Conservation (phyloP, 2,329 filamentous ascomycete genomes). For the Ophiostoma sp. region DNA sequence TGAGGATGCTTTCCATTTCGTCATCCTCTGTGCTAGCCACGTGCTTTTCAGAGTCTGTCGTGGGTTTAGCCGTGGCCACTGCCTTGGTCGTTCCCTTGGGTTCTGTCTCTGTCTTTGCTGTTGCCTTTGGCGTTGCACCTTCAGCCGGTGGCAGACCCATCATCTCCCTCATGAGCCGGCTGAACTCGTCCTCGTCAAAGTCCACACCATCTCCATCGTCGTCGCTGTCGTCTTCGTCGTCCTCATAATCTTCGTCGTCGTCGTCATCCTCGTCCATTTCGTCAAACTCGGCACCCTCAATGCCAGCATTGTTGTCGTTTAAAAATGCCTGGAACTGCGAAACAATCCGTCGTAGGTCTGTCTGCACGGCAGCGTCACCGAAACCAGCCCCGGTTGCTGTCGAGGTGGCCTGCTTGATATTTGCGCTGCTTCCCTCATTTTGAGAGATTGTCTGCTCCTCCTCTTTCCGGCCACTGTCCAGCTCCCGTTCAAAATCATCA, state of each 20-base stretch:
- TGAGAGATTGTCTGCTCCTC: no score
- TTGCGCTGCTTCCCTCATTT: not conserved
- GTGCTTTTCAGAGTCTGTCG: not conserved
- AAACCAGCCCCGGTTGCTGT: conserved; percentile 42
- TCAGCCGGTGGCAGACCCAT: conserved; percentile 57
- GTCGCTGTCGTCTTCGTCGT: conserved; percentile 51
- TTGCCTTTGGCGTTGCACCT: not conserved
- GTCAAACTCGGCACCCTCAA: conserved; percentile 68
- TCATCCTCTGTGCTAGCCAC: conserved; percentile 25
- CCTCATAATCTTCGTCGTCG: conserved; percentile 46
- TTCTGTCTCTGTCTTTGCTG: not conserved
- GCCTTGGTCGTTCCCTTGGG: not conserved
- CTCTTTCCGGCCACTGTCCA: conserved; percentile 45
- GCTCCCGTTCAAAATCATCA: conserved; percentile 77
- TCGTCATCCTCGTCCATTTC: conserved; percentile 61
- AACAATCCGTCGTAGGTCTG: conserved; percentile 83
- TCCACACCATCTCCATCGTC: conserved; percentile 70
- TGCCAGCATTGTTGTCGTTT: conserved; percentile 74
- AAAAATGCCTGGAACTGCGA: conserved; percentile 89
- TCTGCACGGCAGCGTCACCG: conserved; percentile 62
- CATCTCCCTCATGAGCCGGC: conserved; percentile 85
- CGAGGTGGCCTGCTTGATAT: not conserved
- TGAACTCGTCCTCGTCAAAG: conserved; percentile 81
- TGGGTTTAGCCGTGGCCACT: not conserved
- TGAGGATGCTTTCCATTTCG: conserved; percentile 51